These are phyloP conservation scores for Gypsophila paniculata DNA, from an alignment of 179 eudicot genomes.

Conservation along the genomic window DNA sequence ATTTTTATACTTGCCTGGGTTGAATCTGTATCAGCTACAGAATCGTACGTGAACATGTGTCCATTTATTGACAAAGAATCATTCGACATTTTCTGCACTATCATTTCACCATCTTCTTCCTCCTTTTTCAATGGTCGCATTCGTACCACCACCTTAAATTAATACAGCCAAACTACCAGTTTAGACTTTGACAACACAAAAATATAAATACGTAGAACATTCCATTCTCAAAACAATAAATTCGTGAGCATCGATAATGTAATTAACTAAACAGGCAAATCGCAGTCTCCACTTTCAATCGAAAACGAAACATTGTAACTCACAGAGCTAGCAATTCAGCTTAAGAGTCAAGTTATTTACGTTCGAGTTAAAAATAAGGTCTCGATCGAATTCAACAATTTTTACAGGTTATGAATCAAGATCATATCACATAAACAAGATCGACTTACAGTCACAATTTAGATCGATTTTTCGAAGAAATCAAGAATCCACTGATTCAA, in stretches of 20 bases:
- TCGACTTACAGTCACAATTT: not conserved
- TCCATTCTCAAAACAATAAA: not conserved
- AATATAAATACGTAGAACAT: not conserved
- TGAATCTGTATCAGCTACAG: constrained; percentile 68
- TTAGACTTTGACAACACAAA: not conserved
- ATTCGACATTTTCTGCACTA: constrained; percentile 61
- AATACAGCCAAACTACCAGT: not conserved
- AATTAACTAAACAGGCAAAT: not conserved
- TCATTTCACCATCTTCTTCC: constrained; percentile 65
- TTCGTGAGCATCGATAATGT: not conserved
- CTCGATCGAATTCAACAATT: not conserved
- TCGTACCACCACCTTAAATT: constrained; percentile 74
- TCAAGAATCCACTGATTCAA: not conserved
- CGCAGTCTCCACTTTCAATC: too few species aligned
- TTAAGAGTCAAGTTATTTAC: not conserved
- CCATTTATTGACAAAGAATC: constrained; percentile 71
- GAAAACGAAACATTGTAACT: too few species aligned
- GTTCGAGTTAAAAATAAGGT: not conserved
- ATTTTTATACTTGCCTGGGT: too few species aligned
- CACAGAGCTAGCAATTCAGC: not conserved
- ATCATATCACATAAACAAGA: not conserved
- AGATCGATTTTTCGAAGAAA: not conserved
- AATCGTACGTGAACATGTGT: constrained; percentile 82
- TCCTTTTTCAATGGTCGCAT: constrained; percentile 76
- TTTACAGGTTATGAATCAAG: not conserved